Evolutionary conservation across 2,329 filamentous ascomycete species (phyloP), one percentile per base, ranked within the genome.

Genomic region (Chalaropsis thielavioides): DNA sequence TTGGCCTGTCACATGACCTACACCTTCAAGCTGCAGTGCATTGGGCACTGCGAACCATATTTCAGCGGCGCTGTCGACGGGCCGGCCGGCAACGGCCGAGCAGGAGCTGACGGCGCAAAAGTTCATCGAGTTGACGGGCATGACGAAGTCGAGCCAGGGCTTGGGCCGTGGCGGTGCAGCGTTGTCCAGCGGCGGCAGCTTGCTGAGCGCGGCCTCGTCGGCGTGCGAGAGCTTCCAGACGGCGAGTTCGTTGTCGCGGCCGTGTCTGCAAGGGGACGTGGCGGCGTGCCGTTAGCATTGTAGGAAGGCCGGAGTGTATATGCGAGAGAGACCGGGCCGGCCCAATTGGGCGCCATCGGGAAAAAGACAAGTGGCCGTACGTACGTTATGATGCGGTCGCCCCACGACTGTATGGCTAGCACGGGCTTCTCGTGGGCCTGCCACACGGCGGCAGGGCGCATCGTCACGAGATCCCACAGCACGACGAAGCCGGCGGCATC

Each of bases 111-210:
- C 96, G 1, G 88, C 82, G 73, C 94, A 99, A 73, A 97, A 99
- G 72, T 97, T 99, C 76, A 97, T 83, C 1, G 92, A 90, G 72
- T 96, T 96, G 54, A 97, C 90, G 4, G 88, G 80, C 4, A 99
- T 77, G 3, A 89, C 82, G 74, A 96, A 83, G 24, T 96, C 74
- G n/a, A 96, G 77, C 90, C 90, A 95, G 38, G 94, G 94, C 70
- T 86, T 81, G 19, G 80, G 82, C 68, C 76, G 81, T 61, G 73
- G 74, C 58, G 74, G 75, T 35, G 73, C 74, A 1, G 72, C 76
- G 59, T 76, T 75, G 68, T 95, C 89, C 40, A 92, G 81, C 0
- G 92, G 92, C 13, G 95, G 77, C 8, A 77, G 77, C 41, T 80
- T 86, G 70, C 86, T 88, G 68, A 96, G 77, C 17, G 77, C 73